Evolutionary conservation across 768 basidiomycete genomes (phyloP).

Genomic region (Tylopilus vinaceipallidus): DNA sequence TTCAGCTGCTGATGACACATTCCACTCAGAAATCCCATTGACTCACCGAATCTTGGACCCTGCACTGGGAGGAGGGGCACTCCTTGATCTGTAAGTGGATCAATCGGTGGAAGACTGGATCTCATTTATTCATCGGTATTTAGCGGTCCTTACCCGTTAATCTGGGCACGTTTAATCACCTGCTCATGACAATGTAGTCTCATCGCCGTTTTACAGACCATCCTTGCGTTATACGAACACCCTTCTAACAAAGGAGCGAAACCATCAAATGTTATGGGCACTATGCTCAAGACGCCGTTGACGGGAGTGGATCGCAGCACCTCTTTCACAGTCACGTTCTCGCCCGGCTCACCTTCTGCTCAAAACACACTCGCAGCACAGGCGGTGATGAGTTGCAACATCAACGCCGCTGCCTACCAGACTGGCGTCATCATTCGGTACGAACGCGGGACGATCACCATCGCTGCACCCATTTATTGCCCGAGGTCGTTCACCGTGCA

Average conservation of each 20-base stretch:
- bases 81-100: constrained; percentile 73
- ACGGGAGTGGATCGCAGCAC: constrained; percentile 81
- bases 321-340: constrained; percentile 70
- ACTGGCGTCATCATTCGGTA: constrained; percentile 71
- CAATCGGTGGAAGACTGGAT: background rate
- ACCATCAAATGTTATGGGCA: constrained; percentile 60
- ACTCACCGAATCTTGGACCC: constrained; percentile 81
- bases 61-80: constrained; percentile 72
- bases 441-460: constrained; percentile 64
- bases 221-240: constrained; percentile 77
- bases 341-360: constrained; percentile 37
- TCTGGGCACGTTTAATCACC: constrained; percentile 54
- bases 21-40: constrained; percentile 52
- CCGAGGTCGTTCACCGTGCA: constrained; percentile 66
- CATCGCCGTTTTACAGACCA: constrained; percentile 50
- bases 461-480: constrained; percentile 64
- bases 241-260: constrained; percentile 59
- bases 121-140: constrained; percentile 4
- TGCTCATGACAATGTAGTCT: constrained; percentile 1
- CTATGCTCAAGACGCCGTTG: constrained; percentile 74
- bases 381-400: constrained; percentile 69
- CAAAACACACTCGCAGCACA: constrained; percentile 54
- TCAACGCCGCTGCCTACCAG: constrained; percentile 46
- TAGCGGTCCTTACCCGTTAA: constrained; percentile 79
- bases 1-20: background rate